Evolutionary conservation across 2,329 filamentous ascomycete species (phyloP), one percentile per base, ranked within the genome.

Genomic region (Arachnopeziza araneosa): DNA sequence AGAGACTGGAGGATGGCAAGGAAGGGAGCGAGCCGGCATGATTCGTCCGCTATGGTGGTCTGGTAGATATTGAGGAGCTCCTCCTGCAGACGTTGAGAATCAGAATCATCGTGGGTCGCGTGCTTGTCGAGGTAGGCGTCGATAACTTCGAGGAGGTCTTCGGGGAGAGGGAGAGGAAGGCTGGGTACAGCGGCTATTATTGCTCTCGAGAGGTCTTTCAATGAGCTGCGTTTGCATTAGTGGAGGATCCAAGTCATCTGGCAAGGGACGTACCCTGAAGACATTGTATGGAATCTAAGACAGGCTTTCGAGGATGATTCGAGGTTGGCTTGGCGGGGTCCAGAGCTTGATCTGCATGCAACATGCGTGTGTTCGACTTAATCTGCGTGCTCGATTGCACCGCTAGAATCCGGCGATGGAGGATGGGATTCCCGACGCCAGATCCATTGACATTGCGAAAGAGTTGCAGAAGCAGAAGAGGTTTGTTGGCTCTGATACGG

Each of bases 51-150:
- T 61, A 93, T 83, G 64, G 84, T 78, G 68, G 82, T 85, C 60
- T 86, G 79, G 75, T 87, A 91, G 57, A 90, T 80, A 24, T 79
- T 74, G 50, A 87, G 76, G 8, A 95, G 79, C 67, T 92, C 89
- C 50, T 91, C 88, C 63, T 91, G 85, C 55, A 92, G 79, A 60
- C 86, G 84, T 65, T 90, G 87, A n/a, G 85, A 81, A 50, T 85
- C 80, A 59, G 80, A 75, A 56, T 91, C 88, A 68, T 93, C 89
- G 64, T 84, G 81, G 66, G 83, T 82, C 59, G 83, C 77, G 71
- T 90, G 85, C 68, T 85, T 86, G 52, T 86, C 82, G 55, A 91
- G 78, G 74, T 91, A 93, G 61, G 77, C 77, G 58, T 86, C 80
- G 64, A 93, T 85, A 56, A 83, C 77, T 50, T 80, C 75, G 65